Evolutionary conservation across 129 eudicot species (phyloP), one percentile per base, ranked within the genome.

Genomic region (Sambucus nigra): DNA sequence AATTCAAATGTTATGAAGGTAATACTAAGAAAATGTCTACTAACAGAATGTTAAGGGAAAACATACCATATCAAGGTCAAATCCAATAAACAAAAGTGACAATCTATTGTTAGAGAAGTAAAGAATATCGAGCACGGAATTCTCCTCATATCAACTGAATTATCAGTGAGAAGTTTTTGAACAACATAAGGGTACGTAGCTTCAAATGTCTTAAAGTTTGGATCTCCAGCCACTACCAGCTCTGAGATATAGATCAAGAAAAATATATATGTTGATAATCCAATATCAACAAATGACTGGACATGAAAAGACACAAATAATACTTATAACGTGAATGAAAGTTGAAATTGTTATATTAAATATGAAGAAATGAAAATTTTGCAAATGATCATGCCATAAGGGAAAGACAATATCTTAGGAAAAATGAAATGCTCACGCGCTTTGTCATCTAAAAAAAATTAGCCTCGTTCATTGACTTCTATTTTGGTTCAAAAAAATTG

Each of bases 221-320:
- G 88, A 82, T 92, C 99, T 54, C 82, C 96, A 44, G 96, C 96
- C 65, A 92, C 69, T 47, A 96, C 99, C 70, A 92, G 59, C 59
- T 96, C 96, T 92, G 71, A 5, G 49, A 53, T 51, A 58, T n/a
- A 47, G 49, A 47, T n/a, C 22, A 16, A 24, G 25, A 39, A 45
- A 59, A 42, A 42, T 42, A 46, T 20, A 28, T 21, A 55, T 16
- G 25, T 46, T 15, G 20, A 40, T 19, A 22, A 16, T 18, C 18
- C 42, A 40, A 33, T 21, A 49, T 35, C 33, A 52, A 4, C 18
- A 40, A 42, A 17, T 29, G 59, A 65, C 46, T 45, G n/a, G 25
- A 62, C 35, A 46, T 57, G 33, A 32, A 41, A 50, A 15, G 50
- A 51, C 42, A 35, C 13, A 15, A 35, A 35, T 35, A n/a, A n/a